Evolutionary conservation across 805 yeast genomes (phyloP).

Genomic region (Clavispora phyllophila): DNA sequence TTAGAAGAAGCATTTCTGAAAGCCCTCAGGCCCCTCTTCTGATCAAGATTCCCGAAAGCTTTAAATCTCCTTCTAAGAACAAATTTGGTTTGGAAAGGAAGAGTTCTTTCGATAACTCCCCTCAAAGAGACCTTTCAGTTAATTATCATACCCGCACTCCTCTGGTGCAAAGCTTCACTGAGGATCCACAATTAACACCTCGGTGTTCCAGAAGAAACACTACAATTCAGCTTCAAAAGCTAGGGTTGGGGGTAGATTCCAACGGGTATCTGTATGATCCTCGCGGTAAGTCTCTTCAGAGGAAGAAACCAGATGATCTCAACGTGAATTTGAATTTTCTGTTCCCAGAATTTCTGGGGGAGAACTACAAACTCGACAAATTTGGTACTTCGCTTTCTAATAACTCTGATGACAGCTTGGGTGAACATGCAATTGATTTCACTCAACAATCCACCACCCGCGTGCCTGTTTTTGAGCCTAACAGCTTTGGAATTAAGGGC

Average conservation of each 20-base stretch:
- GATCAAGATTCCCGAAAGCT: slow-evolving; percentile 3
- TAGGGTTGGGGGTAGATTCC: slow-evolving; percentile 5
- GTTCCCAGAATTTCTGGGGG: neutral
- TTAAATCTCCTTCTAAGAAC: neutral
- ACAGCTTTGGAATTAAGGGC: slow-evolving; percentile 22
- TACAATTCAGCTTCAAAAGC: slow-evolving; percentile 5
- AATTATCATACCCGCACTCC: neutral
- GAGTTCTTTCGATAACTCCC: neutral
- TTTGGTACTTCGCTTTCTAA: neutral
- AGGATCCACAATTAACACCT: slow-evolving; percentile 22
- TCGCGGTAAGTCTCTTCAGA: slow-evolving; percentile 14
- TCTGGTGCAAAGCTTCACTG: slow-evolving; percentile 1
- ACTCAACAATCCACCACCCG: slow-evolving; percentile 4
- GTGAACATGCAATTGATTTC: slow-evolving; percentile 12
- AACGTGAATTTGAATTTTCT: slow-evolving; percentile 4
- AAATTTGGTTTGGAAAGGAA: neutral
- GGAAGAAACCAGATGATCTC: slow-evolving; percentile 13
- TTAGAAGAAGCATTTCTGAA: slow-evolving; percentile 31
- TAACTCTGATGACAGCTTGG: neutral
- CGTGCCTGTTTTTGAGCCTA: slow-evolving; percentile 18
- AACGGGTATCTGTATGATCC: slow-evolving; percentile 10
- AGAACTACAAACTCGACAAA: neutral
- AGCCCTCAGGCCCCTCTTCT: slow-evolving; percentile 1
- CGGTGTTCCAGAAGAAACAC: slow-evolving; percentile 21
- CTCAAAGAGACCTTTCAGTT: neutral